Percentiles rank a stretch among this genome's conserved stretches.
phyloP scores from a whole-genome alignment of 129 eudicot genomes.

The Gnaphalium uliginosum region DNA sequence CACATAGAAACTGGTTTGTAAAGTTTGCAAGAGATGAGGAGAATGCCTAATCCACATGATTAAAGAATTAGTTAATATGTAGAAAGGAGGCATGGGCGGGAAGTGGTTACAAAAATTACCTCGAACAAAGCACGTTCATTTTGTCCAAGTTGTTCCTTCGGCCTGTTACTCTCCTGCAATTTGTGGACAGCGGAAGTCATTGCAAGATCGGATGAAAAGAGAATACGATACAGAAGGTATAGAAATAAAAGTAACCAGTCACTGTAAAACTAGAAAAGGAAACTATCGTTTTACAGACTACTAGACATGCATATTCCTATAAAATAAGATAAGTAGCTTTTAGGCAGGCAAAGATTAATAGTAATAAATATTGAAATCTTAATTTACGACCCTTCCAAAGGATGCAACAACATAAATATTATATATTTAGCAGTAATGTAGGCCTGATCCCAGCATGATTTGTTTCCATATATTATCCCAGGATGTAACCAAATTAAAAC shows the following conservation, averaged over 20 bases:
- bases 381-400: neutral
- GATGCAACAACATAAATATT: neutral
- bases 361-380: slow-evolving; percentile 3
- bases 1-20: neutral
- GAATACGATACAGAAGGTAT: slow-evolving; percentile 1
- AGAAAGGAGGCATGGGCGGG: neutral
- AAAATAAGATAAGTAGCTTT: neutral
- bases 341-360: slow-evolving; percentile 18
- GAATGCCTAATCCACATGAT: slow-evolving; percentile 4
- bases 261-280: neutral
- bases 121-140: slow-evolving; percentile 44
- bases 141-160: slow-evolving; percentile 50
- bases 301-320: neutral
- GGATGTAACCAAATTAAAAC: neutral
- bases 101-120: slow-evolving; percentile 34
- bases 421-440: neutral
- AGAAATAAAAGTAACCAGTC: neutral
- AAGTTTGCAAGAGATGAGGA: neutral
- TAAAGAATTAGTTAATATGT: neutral
- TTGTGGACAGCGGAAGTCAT: neutral
- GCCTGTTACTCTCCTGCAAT: slow-evolving; percentile 52
- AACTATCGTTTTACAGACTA: neutral
- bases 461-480: neutral
- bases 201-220: neutral
- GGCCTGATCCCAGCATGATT: slow-evolving; percentile 3